These are phyloP conservation scores for Myxozyma neotropica DNA, from an alignment of 805 yeast species.

Conservation along the genomic window DNA sequence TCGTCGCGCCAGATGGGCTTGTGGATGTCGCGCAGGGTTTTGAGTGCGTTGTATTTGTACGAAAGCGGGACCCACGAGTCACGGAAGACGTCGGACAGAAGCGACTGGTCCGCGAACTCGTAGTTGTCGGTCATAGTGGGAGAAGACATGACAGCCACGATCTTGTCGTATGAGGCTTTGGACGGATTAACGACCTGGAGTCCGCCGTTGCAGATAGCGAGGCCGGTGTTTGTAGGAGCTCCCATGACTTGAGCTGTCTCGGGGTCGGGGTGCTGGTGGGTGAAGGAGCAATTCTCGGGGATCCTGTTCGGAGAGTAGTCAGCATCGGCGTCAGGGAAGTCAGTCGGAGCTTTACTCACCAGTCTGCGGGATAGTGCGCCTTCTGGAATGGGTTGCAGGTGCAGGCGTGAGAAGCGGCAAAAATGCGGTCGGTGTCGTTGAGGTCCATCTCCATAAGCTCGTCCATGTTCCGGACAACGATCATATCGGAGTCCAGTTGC, in stretches of 20 bases:
- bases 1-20: slow-evolving; percentile 51
- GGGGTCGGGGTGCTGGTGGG: slow-evolving; percentile 40
- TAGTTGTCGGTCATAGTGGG: slow-evolving; percentile 48
- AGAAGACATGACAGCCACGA: slow-evolving; percentile 47
- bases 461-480: slow-evolving; percentile 59
- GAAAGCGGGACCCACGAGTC: slow-evolving; percentile 56
- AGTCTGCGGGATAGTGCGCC: slow-evolving; percentile 56
- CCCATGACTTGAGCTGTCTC: slow-evolving; percentile 33
- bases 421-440: slow-evolving; percentile 36
- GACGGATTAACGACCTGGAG: slow-evolving; percentile 55
- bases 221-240: slow-evolving; percentile 47
- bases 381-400: slow-evolving; percentile 60
- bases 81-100: slow-evolving; percentile 56
- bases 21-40: slow-evolving; percentile 54
- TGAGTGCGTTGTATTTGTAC: slow-evolving; percentile 58
- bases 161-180: slow-evolving; percentile 45
- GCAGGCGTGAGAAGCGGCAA: slow-evolving; percentile 65
- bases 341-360: slow-evolving; percentile 41
- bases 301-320: slow-evolving; percentile 24
- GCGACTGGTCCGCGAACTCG: slow-evolving; percentile 61
- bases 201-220: slow-evolving; percentile 63
- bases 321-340: not conserved
- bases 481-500: slow-evolving; percentile 63
- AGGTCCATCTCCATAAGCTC: slow-evolving; percentile 56
- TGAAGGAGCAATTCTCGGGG: slow-evolving; percentile 54